Percentiles rank a stretch among this genome's conserved stretches.
These are phyloP conservation scores for Berkeleyomyces basicola DNA, from an alignment of 2,329 filamentous ascomycete genomes.

Conservation along the genomic window DNA sequence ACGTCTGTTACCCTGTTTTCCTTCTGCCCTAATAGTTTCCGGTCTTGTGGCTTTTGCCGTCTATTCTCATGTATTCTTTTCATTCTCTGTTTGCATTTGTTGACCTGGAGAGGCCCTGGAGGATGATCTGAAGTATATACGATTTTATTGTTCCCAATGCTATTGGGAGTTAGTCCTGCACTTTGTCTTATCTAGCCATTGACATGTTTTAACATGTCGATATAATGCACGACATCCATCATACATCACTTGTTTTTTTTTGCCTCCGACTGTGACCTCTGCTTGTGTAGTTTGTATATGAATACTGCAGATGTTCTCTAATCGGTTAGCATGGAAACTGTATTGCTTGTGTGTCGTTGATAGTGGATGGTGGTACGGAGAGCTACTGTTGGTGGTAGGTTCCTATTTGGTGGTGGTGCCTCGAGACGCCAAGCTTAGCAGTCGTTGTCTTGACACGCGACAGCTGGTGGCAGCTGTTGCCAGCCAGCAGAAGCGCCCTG, in stretches of 20 bases:
- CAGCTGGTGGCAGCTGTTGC: background rate
- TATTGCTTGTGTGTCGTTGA: background rate
- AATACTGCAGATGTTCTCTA: background rate
- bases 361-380: background rate
- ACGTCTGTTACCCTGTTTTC: background rate
- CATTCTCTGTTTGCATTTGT: background rate
- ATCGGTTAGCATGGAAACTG: background rate
- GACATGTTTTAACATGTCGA: slow-evolving; percentile 13
- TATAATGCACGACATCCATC: slow-evolving; percentile 10
- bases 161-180: slow-evolving; percentile 1
- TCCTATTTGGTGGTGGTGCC: background rate
- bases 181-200: slow-evolving; percentile 4
- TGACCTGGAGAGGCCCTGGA: background rate
- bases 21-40: background rate
- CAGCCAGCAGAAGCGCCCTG: background rate
- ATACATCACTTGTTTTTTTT: background rate
- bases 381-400: background rate
- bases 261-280: background rate
- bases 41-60: no score
- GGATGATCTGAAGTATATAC: slow-evolving; percentile 11
- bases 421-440: background rate
- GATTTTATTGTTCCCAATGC: slow-evolving; percentile 14
- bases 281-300: background rate
- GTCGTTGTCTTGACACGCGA: no score
- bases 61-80: background rate